Evolutionary conservation across 73 alveolate genomes (phyloP).

Genomic region (Effrenium voratum): DNA sequence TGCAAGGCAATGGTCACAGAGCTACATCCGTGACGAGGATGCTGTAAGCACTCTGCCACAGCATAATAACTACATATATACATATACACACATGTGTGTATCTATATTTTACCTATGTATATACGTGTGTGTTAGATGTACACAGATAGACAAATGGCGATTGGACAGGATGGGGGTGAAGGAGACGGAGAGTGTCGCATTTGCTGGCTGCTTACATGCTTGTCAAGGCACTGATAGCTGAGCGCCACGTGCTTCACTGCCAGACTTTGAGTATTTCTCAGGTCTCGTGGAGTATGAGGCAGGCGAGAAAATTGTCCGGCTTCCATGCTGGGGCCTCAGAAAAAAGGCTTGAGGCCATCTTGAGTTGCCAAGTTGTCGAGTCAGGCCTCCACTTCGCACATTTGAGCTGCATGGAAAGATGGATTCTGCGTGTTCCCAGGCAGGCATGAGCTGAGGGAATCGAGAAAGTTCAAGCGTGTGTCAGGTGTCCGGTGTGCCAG

Average conservation of each 20-base stretch:
- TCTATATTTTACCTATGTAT: neutral
- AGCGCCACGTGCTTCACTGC: neutral
- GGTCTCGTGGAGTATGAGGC: neutral
- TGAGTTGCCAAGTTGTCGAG: neutral
- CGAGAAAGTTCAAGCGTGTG: too few species aligned
- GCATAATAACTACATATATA: neutral
- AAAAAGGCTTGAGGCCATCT: neutral
- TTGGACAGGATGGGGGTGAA: neutral
- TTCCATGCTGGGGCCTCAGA: neutral
- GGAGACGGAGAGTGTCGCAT: neutral
- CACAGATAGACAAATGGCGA: neutral
- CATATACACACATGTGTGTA: too few species aligned
- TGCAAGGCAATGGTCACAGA: slow-evolving; percentile 14
- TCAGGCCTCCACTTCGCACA: neutral
- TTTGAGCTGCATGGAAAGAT: slow-evolving; percentile 4
- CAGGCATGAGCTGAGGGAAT: neutral
- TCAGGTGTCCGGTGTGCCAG: neutral
- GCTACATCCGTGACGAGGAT: slow-evolving; percentile 17
- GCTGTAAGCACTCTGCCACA: neutral
- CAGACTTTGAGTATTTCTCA: neutral
- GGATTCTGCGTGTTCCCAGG: neutral
- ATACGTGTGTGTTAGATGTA: neutral
- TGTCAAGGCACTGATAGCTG: neutral
- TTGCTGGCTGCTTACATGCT: neutral
- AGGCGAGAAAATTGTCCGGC: neutral